Percentiles rank a stretch among this genome's conserved stretches.
phyloP scores from a whole-genome alignment of 371 early-diverging fungal genomes.

The Aphelidium insulamus region DNA sequence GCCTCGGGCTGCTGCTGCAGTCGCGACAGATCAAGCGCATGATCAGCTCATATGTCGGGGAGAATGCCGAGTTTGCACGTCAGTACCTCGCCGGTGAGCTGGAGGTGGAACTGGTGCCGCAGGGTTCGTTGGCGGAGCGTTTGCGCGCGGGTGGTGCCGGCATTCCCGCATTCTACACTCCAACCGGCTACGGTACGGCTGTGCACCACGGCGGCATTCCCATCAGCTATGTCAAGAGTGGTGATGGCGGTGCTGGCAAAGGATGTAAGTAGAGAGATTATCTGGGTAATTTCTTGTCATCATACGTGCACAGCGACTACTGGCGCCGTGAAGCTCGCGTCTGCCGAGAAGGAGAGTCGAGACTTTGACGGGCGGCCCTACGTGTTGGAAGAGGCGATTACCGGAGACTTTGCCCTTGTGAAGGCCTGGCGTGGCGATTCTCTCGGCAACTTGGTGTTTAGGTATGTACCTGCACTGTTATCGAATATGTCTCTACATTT shows the following conservation, averaged over 20 bases:
- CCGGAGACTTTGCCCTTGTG: slow-evolving; percentile 36
- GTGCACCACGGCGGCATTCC: slow-evolving; percentile 27
- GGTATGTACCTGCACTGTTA: no score
- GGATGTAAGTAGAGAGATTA: no score
- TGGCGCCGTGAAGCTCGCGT: background rate
- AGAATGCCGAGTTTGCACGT: slow-evolving; percentile 44
- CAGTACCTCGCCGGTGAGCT: slow-evolving; percentile 44
- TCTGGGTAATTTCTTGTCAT: no score
- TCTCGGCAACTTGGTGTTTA: slow-evolving; percentile 41
- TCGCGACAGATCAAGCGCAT: slow-evolving; percentile 42
- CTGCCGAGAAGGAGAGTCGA: slow-evolving; percentile 8
- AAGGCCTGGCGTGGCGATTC: slow-evolving; percentile 54
- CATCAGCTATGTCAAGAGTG: slow-evolving; percentile 26
- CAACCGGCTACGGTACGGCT: slow-evolving; percentile 39
- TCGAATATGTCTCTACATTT: no score
- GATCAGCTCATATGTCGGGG: slow-evolving; percentile 44
- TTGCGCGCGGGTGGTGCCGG: slow-evolving; percentile 44
- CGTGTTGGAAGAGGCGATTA: slow-evolving; percentile 41
- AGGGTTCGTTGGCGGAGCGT: slow-evolving; percentile 39
- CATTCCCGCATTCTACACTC: slow-evolving; percentile 42
- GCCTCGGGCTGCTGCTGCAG: slow-evolving; percentile 32
- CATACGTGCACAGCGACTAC: no score
- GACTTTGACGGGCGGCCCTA: slow-evolving; percentile 31
- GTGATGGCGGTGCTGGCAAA: no score
- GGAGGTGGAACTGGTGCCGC: slow-evolving; percentile 44